These are phyloP conservation scores for Suillus hirtellus DNA, from an alignment of 768 basidiomycete species.

Conservation along the genomic window DNA sequence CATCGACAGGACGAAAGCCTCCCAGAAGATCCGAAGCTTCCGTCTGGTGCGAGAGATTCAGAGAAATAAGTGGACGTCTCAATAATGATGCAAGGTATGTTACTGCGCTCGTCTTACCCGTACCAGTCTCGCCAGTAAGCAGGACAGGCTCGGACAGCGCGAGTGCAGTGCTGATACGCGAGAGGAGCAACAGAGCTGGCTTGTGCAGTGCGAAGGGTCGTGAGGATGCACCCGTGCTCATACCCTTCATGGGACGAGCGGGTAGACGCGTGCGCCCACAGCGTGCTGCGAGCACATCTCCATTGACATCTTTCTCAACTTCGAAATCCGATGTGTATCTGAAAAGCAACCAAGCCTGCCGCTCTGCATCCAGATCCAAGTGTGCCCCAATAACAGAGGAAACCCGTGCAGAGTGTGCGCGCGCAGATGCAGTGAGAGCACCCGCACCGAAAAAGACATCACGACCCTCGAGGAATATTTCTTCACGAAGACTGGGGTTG, in stretches of 20 bases:
- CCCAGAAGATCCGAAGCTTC: slow-evolving; percentile 93
- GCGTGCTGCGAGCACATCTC: slow-evolving; percentile 53
- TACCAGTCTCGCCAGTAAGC: slow-evolving; percentile 97
- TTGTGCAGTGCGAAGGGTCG: slow-evolving; percentile 88
- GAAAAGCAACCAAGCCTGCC: slow-evolving; percentile 68
- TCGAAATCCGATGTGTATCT: slow-evolving; percentile 67
- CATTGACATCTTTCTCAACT: slow-evolving; percentile 67
- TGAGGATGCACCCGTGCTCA: slow-evolving; percentile 32
- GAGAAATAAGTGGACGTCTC: slow-evolving; percentile 72
- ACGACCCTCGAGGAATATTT: slow-evolving; percentile 82
- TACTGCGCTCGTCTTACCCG: slow-evolving; percentile 93
- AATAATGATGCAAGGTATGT: slow-evolving; percentile 85
- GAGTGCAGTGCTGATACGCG: slow-evolving; percentile 75
- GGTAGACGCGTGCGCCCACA: slow-evolving; percentile 64
- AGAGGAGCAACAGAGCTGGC: slow-evolving; percentile 77
- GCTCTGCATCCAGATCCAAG: slow-evolving; percentile 68
- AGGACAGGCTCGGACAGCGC: slow-evolving; percentile 80
- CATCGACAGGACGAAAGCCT: slow-evolving; percentile 94
- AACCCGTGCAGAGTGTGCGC: slow-evolving; percentile 49
- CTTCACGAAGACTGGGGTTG: slow-evolving; percentile 79
- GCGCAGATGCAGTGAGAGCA: slow-evolving; percentile 51
- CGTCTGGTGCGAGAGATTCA: slow-evolving; percentile 96
- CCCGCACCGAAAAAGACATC: slow-evolving; percentile 90
- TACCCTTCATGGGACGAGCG: slow-evolving; percentile 42
- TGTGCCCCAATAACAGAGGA: slow-evolving; percentile 56